phyloP scores from a whole-genome alignment of 2,329 filamentous ascomycete species.

The Penicillium sp. region DNA sequence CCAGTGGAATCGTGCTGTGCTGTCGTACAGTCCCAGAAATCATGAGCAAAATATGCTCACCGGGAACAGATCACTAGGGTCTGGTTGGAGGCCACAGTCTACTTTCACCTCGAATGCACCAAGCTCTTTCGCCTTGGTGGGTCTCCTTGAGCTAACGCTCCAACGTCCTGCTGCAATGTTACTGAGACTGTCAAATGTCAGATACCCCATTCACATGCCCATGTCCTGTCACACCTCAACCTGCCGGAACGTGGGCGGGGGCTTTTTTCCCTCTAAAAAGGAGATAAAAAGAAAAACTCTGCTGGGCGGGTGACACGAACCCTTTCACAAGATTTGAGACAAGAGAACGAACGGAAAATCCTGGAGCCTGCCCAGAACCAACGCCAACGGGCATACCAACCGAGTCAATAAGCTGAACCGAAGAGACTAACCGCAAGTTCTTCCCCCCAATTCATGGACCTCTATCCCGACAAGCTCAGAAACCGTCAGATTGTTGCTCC shows the following conservation, averaged over 20 bases:
- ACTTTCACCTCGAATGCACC: conserved; percentile 16
- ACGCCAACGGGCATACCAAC: too few relatives aligned
- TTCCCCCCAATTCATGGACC: too few relatives aligned
- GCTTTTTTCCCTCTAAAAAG: too few relatives aligned
- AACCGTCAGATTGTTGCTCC: too few relatives aligned
- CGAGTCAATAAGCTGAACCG: too few relatives aligned
- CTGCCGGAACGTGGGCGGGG: conserved; percentile 1
- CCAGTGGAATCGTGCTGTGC: conserved; percentile 12
- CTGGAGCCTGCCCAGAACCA: too few relatives aligned
- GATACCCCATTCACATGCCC: conserved; percentile 18
- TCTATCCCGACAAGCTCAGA: too few relatives aligned
- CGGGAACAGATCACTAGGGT: conserved; percentile 13
- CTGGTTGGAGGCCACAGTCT: conserved; percentile 6
- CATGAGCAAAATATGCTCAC: conserved; percentile 13
- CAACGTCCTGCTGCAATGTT: conserved; percentile 7
- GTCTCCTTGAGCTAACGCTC: conserved; percentile 1
- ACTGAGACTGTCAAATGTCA: conserved; percentile 12
- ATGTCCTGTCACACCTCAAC: conserved; percentile 13
- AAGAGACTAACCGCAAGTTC: too few relatives aligned
- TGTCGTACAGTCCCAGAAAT: conserved; percentile 11
- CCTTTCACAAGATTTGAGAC: too few relatives aligned
- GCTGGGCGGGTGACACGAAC: not conserved
- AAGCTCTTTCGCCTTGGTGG: conserved; percentile 7
- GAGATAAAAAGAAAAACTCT: not conserved
- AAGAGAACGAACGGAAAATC: too few relatives aligned